Percentiles rank a stretch among this genome's conserved stretches.
Evolutionary conservation across 208 protist genomes (phyloP).

Genomic region (Crithidia thermophila): DNA sequence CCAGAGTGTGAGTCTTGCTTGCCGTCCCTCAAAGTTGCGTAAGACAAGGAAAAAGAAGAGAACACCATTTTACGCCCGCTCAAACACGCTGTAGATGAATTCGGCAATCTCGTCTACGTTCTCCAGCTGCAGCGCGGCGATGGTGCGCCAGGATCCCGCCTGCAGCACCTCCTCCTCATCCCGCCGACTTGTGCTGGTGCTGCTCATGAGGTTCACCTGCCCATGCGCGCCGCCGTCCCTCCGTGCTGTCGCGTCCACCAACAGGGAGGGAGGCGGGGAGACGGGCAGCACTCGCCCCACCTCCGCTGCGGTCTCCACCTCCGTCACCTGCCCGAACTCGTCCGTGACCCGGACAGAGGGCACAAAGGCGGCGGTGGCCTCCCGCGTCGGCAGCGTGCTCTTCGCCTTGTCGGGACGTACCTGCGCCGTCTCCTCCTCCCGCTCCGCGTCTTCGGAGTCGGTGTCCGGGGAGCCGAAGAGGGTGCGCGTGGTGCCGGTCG

Average conservation of each 20-base stretch:
- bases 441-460: not conserved
- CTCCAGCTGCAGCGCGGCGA: constrained; percentile 34
- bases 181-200: not conserved
- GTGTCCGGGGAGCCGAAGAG: constrained; percentile 8
- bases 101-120: constrained; percentile 58
- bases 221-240: too few relatives aligned
- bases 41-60: not conserved
- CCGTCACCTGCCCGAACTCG: too few relatives aligned
- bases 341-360: too few relatives aligned
- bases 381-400: too few relatives aligned
- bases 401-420: too few relatives aligned
- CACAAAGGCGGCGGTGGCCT: too few relatives aligned
- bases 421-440: not conserved
- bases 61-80: constrained; percentile 13
- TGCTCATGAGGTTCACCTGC: not conserved
- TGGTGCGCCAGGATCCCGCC: constrained; percentile 25
- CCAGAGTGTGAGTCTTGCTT: not conserved
- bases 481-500: constrained; percentile 11
- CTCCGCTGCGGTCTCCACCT: too few relatives aligned
- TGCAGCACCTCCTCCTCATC: constrained; percentile 29
- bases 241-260: too few relatives aligned
- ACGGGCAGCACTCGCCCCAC: too few relatives aligned
- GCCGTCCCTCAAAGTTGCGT: not conserved
- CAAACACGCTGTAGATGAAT: constrained; percentile 75
- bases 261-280: too few relatives aligned